Conservation (phyloP, 2,329 filamentous ascomycete genomes). For the Cladophialophora carrionii region DNA sequence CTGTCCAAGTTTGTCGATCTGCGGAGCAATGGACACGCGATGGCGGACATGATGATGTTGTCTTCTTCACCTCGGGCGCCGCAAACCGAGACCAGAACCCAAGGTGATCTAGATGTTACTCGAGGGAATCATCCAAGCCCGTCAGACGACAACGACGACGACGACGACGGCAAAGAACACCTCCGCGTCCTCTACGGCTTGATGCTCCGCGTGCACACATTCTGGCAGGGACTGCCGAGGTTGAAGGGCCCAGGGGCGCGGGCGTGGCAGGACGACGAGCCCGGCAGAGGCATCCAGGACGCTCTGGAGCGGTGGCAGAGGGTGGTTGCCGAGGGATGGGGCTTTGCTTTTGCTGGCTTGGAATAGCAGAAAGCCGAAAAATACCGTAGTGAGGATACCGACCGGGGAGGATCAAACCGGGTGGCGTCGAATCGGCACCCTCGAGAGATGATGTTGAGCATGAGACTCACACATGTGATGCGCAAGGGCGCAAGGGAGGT, state of each 20-base stretch:
- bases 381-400: too few relatives aligned
- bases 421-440: too few relatives aligned
- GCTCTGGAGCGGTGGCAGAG: constrained; percentile 31
- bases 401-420: too few relatives aligned
- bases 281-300: constrained; percentile 30
- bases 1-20: constrained; percentile 69
- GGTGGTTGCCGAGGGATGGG: constrained; percentile 31
- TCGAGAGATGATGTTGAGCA: neutral
- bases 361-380: constrained; percentile 1
- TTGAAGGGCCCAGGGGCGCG: constrained; percentile 31
- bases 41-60: constrained; percentile 48
- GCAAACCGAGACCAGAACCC: neutral
- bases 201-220: constrained; percentile 65
- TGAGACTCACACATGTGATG: neutral
- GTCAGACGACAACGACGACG: neutral
- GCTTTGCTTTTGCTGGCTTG: constrained; percentile 6
- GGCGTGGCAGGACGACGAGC: constrained; percentile 36
- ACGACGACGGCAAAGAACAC: constrained; percentile 64
- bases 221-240: constrained; percentile 45
- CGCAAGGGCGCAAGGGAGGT: neutral
- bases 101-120: neutral
- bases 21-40: constrained; percentile 69
- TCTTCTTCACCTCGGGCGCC: neutral
- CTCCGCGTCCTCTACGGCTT: constrained; percentile 80
- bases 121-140: too few relatives aligned